Conservation (phyloP, 208 protist genomes). For the Lotmaria passim region DNA sequence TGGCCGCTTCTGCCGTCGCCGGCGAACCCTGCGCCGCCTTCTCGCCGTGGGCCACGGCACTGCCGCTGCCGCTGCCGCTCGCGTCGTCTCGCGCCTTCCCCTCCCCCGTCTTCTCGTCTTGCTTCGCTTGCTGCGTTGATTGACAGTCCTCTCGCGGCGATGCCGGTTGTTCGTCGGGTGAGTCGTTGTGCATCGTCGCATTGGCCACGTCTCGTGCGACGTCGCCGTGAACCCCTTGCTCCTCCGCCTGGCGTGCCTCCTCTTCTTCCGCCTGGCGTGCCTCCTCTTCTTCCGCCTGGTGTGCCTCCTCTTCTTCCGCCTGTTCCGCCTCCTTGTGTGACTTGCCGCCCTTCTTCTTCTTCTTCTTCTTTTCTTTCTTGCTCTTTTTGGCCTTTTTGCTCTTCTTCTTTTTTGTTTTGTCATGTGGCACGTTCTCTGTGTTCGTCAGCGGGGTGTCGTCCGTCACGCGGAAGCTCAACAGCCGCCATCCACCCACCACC, state of each 20-base stretch:
- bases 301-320: neutral
- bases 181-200: conserved; percentile 16
- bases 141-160: too few species aligned
- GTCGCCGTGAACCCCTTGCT: neutral
- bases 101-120: neutral
- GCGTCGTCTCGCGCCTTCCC: neutral
- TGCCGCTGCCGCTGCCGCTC: neutral
- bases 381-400: conserved; percentile 19
- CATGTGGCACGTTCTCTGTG: conserved; percentile 23
- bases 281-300: neutral
- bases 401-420: conserved; percentile 24
- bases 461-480: conserved; percentile 47
- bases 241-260: neutral
- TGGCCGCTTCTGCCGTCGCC: neutral
- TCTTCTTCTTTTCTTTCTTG: conserved; percentile 19
- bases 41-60: neutral
- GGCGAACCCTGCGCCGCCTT: neutral
- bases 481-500: conserved; percentile 18
- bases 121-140: neutral
- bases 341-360: conserved; percentile 28
- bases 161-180: too few species aligned
- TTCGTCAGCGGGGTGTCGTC: conserved; percentile 39
- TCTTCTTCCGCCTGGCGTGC: neutral
- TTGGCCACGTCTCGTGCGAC: conserved; percentile 22
- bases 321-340: neutral